Evolutionary conservation across 179 eudicot species (phyloP).

Genomic region (Patellifolia procumbens): DNA sequence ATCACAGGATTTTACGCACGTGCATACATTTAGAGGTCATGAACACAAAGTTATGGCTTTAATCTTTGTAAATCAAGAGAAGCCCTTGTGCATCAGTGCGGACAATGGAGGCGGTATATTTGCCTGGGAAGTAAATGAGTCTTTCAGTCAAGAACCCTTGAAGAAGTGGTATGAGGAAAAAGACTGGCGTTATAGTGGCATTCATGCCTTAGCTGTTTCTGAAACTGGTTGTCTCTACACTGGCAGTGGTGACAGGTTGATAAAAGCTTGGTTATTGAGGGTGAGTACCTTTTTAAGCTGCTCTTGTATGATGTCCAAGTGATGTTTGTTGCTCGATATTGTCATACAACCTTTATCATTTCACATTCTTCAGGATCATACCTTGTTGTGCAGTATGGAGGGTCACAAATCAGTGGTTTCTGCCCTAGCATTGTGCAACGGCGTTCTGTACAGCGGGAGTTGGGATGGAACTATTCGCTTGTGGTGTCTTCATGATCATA

Average conservation of each 20-base stretch:
- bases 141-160: constrained; percentile 60
- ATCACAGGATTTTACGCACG: constrained; percentile 66
- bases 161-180: constrained; percentile 67
- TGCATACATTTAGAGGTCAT: constrained; percentile 84
- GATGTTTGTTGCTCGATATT: constrained; percentile 6
- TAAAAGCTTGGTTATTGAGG: constrained; percentile 87
- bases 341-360: background rate
- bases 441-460: constrained; percentile 89
- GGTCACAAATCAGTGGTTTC: constrained; percentile 94
- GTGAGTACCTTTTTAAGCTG: constrained; percentile 33
- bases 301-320: background rate
- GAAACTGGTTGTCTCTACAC: constrained; percentile 67
- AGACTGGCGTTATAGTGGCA: constrained; percentile 97
- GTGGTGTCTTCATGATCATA: constrained; percentile 85
- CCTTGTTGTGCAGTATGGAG: constrained; percentile 60
- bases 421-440: constrained; percentile 53
- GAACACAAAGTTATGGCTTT: constrained; percentile 79
- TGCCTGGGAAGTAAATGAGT: constrained; percentile 55
- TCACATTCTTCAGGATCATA: constrained; percentile 55
- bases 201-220: constrained; percentile 78
- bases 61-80: constrained; percentile 58
- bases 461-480: constrained; percentile 94
- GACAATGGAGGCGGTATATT: constrained; percentile 86
- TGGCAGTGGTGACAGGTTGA: constrained; percentile 84
- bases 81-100: constrained; percentile 84